Conservation (phyloP, 345 rosid species). For the Brassica carinata region DNA sequence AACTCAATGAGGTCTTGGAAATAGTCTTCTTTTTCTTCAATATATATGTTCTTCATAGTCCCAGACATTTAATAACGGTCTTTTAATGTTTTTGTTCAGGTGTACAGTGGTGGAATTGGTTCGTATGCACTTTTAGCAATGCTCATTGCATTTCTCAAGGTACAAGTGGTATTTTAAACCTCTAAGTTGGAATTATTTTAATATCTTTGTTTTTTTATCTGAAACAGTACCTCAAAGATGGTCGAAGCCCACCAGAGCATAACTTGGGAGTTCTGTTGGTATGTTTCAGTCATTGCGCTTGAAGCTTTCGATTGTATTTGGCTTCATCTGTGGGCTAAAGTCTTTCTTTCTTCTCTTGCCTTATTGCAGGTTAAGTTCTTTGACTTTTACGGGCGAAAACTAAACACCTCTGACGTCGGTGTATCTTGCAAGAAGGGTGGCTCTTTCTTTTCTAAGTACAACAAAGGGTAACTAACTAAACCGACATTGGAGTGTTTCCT, state of each 20-base stretch:
- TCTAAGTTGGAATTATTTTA: background rate
- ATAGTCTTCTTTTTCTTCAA: background rate
- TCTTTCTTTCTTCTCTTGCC: constrained; percentile 28
- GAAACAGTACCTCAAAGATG: constrained; percentile 59
- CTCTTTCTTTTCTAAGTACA: constrained; percentile 66
- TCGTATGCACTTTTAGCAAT: constrained; percentile 91
- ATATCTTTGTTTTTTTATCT: constrained; percentile 4
- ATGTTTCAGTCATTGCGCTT: constrained; percentile 21
- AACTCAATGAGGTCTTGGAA: constrained; percentile 76
- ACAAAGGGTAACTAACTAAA: constrained; percentile 60
- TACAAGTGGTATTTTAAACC: constrained; percentile 2
- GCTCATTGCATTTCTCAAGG: constrained; percentile 86
- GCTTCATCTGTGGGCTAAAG: constrained; percentile 16
- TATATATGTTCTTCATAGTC: background rate
- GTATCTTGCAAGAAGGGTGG: constrained; percentile 72
- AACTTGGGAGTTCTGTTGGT: constrained; percentile 93
- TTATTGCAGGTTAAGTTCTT: constrained; percentile 72
- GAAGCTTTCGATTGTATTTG: background rate
- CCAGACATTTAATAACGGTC: constrained; percentile 20
- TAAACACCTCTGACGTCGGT: constrained; percentile 78
- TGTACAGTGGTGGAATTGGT: constrained; percentile 87
- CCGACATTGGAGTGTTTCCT: background rate
- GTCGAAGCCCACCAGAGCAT: constrained; percentile 57
- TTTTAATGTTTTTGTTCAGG: constrained; percentile 50
- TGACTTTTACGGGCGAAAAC: constrained; percentile 82